Percentiles rank a stretch among this genome's conserved stretches.
Conservation (phyloP, 768 basidiomycete species). For the Lactarius vividus region DNA sequence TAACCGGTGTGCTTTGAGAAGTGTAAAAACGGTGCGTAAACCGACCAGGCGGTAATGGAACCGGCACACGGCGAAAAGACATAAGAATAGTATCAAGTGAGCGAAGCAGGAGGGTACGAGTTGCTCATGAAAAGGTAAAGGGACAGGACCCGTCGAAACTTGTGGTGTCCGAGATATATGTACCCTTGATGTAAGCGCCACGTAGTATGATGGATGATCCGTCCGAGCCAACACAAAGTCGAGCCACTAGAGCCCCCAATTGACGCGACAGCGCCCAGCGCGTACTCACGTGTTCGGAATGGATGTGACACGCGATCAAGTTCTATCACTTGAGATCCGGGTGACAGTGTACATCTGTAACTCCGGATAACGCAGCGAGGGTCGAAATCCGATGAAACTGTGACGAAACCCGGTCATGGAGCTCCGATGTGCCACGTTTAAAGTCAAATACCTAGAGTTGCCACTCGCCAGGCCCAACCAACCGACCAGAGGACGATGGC, state of each 20-base stretch:
- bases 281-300: conserved; percentile 8
- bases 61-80: conserved; percentile 23
- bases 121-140: not conserved
- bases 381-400: not conserved
- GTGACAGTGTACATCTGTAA: not conserved
- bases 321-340: not conserved
- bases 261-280: conserved; percentile 7
- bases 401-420: not conserved
- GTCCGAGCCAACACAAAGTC: not conserved
- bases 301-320: not conserved
- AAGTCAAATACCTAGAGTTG: not conserved
- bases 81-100: conserved; percentile 6
- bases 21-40: conserved; percentile 1
- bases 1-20: conserved; percentile 30
- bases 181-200: not conserved
- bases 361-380: not conserved
- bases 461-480: too few species aligned
- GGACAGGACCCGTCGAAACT: not conserved
- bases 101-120: not conserved
- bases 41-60: conserved; percentile 8
- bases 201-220: conserved; percentile 9
- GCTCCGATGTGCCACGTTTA: not conserved
- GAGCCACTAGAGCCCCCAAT: too few species aligned
- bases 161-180: not conserved
- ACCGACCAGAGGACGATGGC: not conserved